These are phyloP conservation scores for Botryotinia convoluta DNA, from an alignment of 2,329 filamentous ascomycete genomes.

Conservation along the genomic window DNA sequence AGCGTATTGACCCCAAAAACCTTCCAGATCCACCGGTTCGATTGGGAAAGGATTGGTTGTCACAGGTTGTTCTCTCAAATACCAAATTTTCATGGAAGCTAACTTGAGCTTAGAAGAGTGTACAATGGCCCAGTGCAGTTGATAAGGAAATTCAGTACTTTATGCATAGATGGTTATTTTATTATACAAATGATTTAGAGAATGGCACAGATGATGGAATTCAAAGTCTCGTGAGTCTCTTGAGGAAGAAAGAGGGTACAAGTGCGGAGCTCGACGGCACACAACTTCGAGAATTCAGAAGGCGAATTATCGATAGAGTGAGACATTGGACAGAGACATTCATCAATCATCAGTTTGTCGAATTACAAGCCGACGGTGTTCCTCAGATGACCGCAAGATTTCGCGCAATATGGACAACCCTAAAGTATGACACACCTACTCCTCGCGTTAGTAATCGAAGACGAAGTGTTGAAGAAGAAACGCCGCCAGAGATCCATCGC, in stretches of 20 bases:
- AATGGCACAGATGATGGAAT: slow-evolving; percentile 13
- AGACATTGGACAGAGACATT: slow-evolving; percentile 17
- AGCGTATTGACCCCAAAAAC: slow-evolving; percentile 10
- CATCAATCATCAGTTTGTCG: slow-evolving; percentile 15
- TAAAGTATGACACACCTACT: slow-evolving; percentile 8
- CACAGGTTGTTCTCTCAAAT: slow-evolving; percentile 11
- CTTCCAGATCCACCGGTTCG: slow-evolving; percentile 2
- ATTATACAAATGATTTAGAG: slow-evolving; percentile 12
- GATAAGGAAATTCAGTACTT: slow-evolving; percentile 18
- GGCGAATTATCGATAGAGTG: slow-evolving; percentile 16
- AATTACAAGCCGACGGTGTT: slow-evolving; percentile 11
- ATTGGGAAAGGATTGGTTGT: slow-evolving; percentile 15
- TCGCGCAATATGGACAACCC: slow-evolving; percentile 15
- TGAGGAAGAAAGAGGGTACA: slow-evolving; percentile 1
- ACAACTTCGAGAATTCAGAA: slow-evolving; percentile 10
- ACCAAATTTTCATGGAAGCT: not conserved
- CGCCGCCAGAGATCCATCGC: not conserved
- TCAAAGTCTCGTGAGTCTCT: slow-evolving; percentile 3
- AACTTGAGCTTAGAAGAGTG: slow-evolving; percentile 7
- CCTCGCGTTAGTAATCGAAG: not conserved
- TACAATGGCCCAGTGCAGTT: slow-evolving; percentile 10
- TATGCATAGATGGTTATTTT: slow-evolving; percentile 18
- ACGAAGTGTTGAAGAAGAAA: slow-evolving; percentile 1
- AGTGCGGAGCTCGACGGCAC: not conserved
- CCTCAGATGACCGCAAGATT: slow-evolving; percentile 17